Evolutionary conservation across 352 stramenopile genomes (phyloP).

Genomic region (Pythium phragmitis): DNA sequence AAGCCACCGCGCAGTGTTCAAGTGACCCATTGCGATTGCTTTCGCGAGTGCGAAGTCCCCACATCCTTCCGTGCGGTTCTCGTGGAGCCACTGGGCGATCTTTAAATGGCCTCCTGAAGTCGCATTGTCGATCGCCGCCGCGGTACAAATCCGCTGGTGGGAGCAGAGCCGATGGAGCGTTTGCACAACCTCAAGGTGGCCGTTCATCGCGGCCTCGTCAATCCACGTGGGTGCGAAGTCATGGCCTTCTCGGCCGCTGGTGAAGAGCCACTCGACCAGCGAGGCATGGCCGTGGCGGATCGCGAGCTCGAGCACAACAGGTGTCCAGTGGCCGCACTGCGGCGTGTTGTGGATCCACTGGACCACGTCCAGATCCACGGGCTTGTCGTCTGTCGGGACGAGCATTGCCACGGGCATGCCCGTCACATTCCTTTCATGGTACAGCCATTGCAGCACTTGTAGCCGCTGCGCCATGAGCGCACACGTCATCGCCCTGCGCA

Average conservation of each 20-base stretch:
- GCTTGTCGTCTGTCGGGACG: neutral
- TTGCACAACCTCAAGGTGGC: neutral
- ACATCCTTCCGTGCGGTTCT: neutral
- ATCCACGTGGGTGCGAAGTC: neutral
- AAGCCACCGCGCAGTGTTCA: neutral
- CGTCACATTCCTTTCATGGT: neutral
- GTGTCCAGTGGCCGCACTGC: conserved; percentile 6
- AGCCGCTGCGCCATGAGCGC: neutral
- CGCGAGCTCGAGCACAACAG: neutral
- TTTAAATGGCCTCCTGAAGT: neutral
- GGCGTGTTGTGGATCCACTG: conserved; percentile 9
- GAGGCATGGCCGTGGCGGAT: neutral
- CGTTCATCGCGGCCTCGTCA: neutral
- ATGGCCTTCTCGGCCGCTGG: neutral
- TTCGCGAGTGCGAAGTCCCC: neutral
- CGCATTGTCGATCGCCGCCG: neutral
- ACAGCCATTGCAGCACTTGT: neutral
- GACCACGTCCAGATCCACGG: neutral
- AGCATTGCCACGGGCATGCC: neutral
- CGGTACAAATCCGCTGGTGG: neutral
- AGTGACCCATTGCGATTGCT: neutral
- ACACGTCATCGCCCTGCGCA: neutral
- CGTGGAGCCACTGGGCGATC: neutral
- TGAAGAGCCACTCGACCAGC: neutral
- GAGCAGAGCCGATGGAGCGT: neutral